Conservation (phyloP, 2,329 filamentous ascomycete genomes). For the Xylogone sp. region DNA sequence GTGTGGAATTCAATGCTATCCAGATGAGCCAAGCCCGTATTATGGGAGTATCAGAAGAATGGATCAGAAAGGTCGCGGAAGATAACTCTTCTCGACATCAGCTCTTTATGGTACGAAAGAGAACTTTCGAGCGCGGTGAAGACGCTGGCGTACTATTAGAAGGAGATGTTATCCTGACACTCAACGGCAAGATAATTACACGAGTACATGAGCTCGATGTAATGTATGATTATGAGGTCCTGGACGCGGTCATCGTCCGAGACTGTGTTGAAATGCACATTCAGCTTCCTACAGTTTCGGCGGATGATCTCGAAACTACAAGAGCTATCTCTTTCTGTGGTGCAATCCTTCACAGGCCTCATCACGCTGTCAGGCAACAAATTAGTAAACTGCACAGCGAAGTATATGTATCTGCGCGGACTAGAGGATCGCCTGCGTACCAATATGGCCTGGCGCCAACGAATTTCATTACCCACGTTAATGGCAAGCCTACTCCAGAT, state of each 20-base stretch:
- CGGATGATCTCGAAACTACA: constrained; percentile 87
- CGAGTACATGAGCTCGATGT: constrained; percentile 89
- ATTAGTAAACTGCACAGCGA: constrained; percentile 96
- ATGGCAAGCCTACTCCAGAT: constrained; percentile 80
- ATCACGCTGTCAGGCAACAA: constrained; percentile 94
- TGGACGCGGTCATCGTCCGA: constrained; percentile 84
- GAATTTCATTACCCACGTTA: constrained; percentile 96
- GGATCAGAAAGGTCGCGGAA: constrained; percentile 85
- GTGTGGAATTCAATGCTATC: constrained; percentile 90
- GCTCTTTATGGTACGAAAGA: constrained; percentile 97
- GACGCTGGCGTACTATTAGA: constrained; percentile 70
- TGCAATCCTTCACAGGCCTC: constrained; percentile 85
- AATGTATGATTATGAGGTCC: constrained; percentile 85
- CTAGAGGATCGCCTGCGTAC: constrained; percentile 77
- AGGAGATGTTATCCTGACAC: constrained; percentile 85
- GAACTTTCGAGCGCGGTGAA: constrained; percentile 63
- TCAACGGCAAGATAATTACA: constrained; percentile 91
- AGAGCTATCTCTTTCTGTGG: constrained; percentile 93
- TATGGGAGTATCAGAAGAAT: constrained; percentile 94
- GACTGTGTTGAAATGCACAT: constrained; percentile 76
- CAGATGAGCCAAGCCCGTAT: constrained; percentile 96
- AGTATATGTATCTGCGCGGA: constrained; percentile 89
- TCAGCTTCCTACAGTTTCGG: constrained; percentile 78
- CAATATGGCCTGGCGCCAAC: constrained; percentile 92
- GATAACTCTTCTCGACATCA: constrained; percentile 92